Conservation (phyloP, 345 rosid genomes). For the Abelmoschus esculentus region DNA sequence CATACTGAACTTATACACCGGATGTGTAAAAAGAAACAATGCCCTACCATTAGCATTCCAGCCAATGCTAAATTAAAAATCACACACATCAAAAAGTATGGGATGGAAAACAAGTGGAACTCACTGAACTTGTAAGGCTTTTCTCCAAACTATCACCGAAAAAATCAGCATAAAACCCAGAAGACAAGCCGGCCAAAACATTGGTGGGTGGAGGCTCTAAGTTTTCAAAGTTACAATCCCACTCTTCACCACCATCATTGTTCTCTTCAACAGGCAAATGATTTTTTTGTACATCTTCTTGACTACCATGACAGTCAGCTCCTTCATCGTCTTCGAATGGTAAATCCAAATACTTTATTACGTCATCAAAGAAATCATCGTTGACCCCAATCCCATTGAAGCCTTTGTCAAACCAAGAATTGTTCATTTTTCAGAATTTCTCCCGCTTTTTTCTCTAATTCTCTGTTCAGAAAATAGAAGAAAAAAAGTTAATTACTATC, state of each 20-base stretch:
- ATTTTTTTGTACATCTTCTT: background rate
- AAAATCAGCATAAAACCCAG: constrained; percentile 26
- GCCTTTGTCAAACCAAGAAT: constrained; percentile 52
- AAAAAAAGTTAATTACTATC: background rate
- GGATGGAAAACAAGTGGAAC: constrained; percentile 16
- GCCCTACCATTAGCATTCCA: too few relatives aligned
- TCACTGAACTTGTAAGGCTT: constrained; percentile 30
- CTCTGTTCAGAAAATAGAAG: constrained; percentile 12
- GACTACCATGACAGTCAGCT: background rate
- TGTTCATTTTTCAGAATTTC: constrained; percentile 17
- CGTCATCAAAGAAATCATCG: constrained; percentile 60
- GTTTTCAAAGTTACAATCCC: constrained; percentile 52
- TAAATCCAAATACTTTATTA: constrained; percentile 39
- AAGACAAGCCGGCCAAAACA: constrained; percentile 39
- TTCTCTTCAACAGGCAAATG: background rate
- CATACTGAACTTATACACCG: too few relatives aligned
- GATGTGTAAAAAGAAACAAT: too few relatives aligned
- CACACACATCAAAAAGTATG: background rate
- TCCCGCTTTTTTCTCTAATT: background rate
- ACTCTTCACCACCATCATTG: constrained; percentile 30
- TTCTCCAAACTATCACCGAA: constrained; percentile 19
- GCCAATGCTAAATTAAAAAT: background rate
- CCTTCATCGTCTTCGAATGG: constrained; percentile 59
- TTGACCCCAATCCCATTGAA: constrained; percentile 30
- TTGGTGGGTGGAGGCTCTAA: constrained; percentile 59